A percentile compares a stretch with the other conserved stretches of the same genome.
These are phyloP conservation scores for Leccinellum rugosiceps DNA, from an alignment of 768 basidiomycete genomes.

Conservation along the genomic window DNA sequence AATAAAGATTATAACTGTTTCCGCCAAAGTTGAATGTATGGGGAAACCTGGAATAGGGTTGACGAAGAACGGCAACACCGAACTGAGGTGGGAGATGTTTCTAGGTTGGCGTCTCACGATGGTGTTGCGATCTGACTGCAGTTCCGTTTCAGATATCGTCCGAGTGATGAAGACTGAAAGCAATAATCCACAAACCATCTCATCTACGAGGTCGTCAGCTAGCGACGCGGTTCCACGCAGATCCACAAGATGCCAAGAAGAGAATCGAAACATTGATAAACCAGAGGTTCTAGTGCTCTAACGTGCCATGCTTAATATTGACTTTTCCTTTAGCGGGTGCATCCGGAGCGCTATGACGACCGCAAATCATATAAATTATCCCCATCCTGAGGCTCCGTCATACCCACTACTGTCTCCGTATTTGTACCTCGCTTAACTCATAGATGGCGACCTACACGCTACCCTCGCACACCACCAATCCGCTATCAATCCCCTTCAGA, in stretches of 20 bases:
- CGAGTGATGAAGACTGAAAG: constrained; percentile 97
- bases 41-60: constrained; percentile 85
- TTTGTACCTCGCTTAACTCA: too few relatives aligned
- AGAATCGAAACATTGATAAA: constrained; percentile 92
- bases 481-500: too few relatives aligned
- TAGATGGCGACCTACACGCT: too few relatives aligned
- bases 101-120: background rate
- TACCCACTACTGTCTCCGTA: too few relatives aligned
- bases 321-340: constrained; percentile 66
- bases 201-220: constrained; percentile 89
- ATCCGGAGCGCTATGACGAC: constrained; percentile 85
- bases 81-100: constrained; percentile 62
- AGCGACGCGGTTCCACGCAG: constrained; percentile 81
- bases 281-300: constrained; percentile 38
- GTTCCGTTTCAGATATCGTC: constrained; percentile 68
- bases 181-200: constrained; percentile 87
- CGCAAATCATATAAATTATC: constrained; percentile 88
- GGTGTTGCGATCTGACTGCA: background rate
- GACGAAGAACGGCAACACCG: constrained; percentile 90
- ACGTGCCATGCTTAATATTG: background rate
- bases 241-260: constrained; percentile 86
- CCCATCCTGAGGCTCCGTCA: too few relatives aligned
- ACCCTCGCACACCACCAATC: too few relatives aligned
- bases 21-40: constrained; percentile 79
- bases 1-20: constrained; percentile 90